A percentile compares a stretch with the other conserved stretches of the same genome.
Evolutionary conservation across 2,329 filamentous ascomycete genomes (phyloP).

Genomic region (Penicillium aurantiogriseum): DNA sequence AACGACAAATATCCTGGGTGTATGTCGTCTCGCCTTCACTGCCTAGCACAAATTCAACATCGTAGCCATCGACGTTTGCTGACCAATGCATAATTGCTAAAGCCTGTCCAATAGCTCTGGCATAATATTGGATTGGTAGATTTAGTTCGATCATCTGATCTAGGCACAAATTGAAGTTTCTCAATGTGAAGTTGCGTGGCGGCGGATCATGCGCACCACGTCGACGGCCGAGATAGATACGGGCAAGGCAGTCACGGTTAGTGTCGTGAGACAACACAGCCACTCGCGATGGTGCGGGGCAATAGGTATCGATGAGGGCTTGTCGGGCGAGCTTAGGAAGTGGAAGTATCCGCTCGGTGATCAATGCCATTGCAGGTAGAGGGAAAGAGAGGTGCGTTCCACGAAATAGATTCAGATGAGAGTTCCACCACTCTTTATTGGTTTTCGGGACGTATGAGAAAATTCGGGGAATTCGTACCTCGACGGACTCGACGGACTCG

Average conservation of each 20-base stretch:
- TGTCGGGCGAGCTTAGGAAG: slow-evolving; percentile 20
- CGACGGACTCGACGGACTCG: background rate
- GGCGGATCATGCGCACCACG: background rate
- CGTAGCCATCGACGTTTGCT: slow-evolving; percentile 12
- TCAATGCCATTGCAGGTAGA: slow-evolving; percentile 18
- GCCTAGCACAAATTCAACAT: slow-evolving; percentile 16
- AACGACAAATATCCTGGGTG: background rate
- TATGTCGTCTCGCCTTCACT: slow-evolving; percentile 2
- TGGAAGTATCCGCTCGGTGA: slow-evolving; percentile 22
- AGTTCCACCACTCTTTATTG: slow-evolving; percentile 7
- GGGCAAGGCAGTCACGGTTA: slow-evolving; percentile 16
- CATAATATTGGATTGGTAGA: slow-evolving; percentile 1
- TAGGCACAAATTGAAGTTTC: slow-evolving; percentile 9
- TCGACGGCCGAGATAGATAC: slow-evolving; percentile 15
- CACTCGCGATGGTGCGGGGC: background rate
- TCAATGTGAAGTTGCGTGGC: slow-evolving; percentile 10
- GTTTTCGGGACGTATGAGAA: slow-evolving; percentile 13
- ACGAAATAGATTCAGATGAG: background rate
- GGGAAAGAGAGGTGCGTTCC: background rate
- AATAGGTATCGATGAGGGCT: slow-evolving; percentile 23
- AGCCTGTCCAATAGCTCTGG: slow-evolving; percentile 4
- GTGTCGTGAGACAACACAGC: background rate
- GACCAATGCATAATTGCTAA: slow-evolving; percentile 13
- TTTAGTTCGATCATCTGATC: slow-evolving; percentile 15
- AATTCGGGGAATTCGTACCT: slow-evolving; percentile 1